These are phyloP conservation scores for Lecanicillium sp. DNA, from an alignment of 2,329 filamentous ascomycete species.

Conservation along the genomic window DNA sequence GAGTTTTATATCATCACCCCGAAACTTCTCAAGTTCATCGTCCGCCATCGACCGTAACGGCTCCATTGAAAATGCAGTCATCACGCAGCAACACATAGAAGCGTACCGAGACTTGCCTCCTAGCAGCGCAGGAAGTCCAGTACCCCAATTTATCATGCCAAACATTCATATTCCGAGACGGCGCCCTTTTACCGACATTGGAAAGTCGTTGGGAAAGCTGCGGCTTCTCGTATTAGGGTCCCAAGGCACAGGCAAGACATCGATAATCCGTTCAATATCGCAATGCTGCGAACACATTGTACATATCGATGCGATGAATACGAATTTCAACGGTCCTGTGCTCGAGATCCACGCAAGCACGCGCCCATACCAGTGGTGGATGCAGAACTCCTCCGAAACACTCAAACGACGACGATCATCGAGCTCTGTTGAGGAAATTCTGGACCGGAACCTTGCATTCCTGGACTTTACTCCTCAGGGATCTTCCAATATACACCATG, in stretches of 20 bases:
- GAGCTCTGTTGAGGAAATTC: conserved; percentile 57
- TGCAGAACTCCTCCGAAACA: conserved; percentile 57
- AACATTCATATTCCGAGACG: conserved; percentile 86
- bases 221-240: conserved; percentile 85
- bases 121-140: conserved; percentile 23
- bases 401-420: conserved; percentile 58
- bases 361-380: conserved; percentile 81
- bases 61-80: conserved; percentile 17
- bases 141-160: conserved; percentile 92
- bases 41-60: conserved; percentile 25
- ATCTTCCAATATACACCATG: conserved; percentile 45
- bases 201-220: conserved; percentile 75
- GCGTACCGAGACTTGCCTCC: conserved; percentile 16
- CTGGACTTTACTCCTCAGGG: conserved; percentile 49
- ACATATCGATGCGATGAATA: conserved; percentile 68
- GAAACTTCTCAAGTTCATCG: conserved; percentile 44
- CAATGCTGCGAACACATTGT: conserved; percentile 88
- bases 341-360: conserved; percentile 74
- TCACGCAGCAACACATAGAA: conserved; percentile 15
- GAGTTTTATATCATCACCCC: conserved; percentile 47
- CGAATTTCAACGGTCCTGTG: conserved; percentile 31
- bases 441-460: conserved; percentile 92
- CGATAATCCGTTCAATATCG: conserved; percentile 80
- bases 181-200: conserved; percentile 81
- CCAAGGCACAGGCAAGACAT: conserved; percentile 78